A percentile compares a stretch with the other conserved stretches of the same genome.
phyloP scores from a whole-genome alignment of 169 alveolate genomes.

The Cryptosporidium canis region DNA sequence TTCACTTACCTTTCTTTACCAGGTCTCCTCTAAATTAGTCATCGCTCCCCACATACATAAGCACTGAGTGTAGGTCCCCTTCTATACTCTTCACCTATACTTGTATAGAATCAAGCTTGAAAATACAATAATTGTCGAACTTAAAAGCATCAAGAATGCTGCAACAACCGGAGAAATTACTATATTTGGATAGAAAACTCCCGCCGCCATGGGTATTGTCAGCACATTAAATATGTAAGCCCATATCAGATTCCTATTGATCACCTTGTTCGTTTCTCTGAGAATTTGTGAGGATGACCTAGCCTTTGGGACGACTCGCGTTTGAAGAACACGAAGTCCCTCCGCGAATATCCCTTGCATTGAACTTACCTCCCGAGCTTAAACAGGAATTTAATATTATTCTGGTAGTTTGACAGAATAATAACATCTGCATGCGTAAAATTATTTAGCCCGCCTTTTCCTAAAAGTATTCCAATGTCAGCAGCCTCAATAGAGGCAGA shows the following conservation, averaged over 20 bases:
- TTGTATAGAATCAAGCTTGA: constrained; percentile 42
- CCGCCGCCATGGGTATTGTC: constrained; percentile 67
- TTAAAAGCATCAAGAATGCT: constrained; percentile 42
- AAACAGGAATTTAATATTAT: constrained; percentile 11
- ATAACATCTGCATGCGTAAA: constrained; percentile 64
- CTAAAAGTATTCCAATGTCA: constrained; percentile 52
- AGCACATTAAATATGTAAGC: constrained; percentile 48
- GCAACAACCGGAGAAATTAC: constrained; percentile 59
- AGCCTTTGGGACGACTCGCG: not conserved
- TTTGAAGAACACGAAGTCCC: not conserved
- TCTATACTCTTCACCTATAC: not conserved
- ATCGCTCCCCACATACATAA: not conserved
- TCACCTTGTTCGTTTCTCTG: constrained; percentile 61
- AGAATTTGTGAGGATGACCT: not conserved
- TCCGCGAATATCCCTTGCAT: not conserved
- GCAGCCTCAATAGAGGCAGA: constrained; percentile 65
- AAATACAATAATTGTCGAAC: constrained; percentile 45
- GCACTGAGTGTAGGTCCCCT: too few relatives aligned
- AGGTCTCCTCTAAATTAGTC: not conserved
- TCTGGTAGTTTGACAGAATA: constrained; percentile 51
- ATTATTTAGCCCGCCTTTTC: constrained; percentile 60
- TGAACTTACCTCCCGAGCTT: constrained; percentile 51
- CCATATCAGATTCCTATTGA: constrained; percentile 57
- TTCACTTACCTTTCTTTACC: too few relatives aligned
- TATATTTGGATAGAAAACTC: constrained; percentile 51